phyloP scores from a whole-genome alignment of 768 basidiomycete genomes.

The Boletus pseudo-olivaceus region DNA sequence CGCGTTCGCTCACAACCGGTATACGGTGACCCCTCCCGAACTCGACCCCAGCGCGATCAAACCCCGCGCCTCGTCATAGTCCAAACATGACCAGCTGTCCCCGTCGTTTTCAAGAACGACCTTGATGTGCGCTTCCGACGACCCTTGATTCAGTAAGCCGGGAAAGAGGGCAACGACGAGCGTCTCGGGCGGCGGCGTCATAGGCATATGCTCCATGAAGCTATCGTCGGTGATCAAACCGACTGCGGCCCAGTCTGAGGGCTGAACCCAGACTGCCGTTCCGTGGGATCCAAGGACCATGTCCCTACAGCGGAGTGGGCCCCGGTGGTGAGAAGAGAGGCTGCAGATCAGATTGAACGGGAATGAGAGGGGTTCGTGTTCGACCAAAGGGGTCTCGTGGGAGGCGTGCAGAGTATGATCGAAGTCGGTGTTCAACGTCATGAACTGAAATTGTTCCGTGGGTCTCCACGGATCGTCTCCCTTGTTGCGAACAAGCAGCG shows the following conservation, averaged over 20 bases:
- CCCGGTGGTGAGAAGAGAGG: slow-evolving; percentile 37
- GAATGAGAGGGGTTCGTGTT: slow-evolving; percentile 35
- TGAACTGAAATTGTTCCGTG: slow-evolving; percentile 48
- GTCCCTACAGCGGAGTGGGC: slow-evolving; percentile 51
- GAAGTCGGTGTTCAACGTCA: slow-evolving; percentile 40
- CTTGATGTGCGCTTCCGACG: slow-evolving; percentile 23
- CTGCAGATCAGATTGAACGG: slow-evolving; percentile 44
- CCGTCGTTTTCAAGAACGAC: slow-evolving; percentile 33
- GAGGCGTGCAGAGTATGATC: not conserved
- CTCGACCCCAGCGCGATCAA: slow-evolving; percentile 51
- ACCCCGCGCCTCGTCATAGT: slow-evolving; percentile 58
- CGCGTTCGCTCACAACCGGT: slow-evolving; percentile 15
- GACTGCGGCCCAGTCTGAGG: slow-evolving; percentile 41
- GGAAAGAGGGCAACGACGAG: slow-evolving; percentile 52
- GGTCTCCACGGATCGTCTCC: slow-evolving; percentile 60
- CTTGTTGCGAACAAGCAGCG: slow-evolving; percentile 55
- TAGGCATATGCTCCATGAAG: slow-evolving; percentile 12
- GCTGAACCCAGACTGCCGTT: slow-evolving; percentile 63
- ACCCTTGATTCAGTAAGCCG: slow-evolving; percentile 31
- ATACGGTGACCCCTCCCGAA: slow-evolving; percentile 44
- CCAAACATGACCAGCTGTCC: slow-evolving; percentile 49
- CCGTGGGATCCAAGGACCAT: slow-evolving; percentile 53
- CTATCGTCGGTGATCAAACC: slow-evolving; percentile 34
- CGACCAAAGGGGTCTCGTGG: slow-evolving; percentile 16
- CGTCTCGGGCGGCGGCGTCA: slow-evolving; percentile 30